Base-by-base conservation (phyloP, 2,329 filamentous ascomycete genomes). In the Colletotrichum cereale region DNA sequence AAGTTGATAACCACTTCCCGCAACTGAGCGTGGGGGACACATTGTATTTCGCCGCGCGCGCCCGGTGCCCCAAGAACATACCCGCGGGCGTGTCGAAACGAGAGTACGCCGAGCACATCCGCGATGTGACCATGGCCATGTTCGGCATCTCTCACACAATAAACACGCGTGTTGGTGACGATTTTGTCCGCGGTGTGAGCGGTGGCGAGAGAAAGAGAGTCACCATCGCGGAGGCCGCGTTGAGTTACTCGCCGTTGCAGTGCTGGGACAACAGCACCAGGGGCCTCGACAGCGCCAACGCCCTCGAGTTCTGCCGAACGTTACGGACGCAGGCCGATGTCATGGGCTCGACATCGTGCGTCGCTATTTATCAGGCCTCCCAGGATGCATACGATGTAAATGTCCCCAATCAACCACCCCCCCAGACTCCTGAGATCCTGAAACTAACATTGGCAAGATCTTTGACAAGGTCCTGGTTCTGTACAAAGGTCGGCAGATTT, bases 401-500 rank as follows among this genome's bases (percentile, higher is more conserved):
- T 58, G 2, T 4, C 5, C 47, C 26, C 12, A 1, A 0, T 31
- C 5, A 12, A 24, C 0, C 10, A 47, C 16, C 31, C 14, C 47
- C 16, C 31, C 18, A n/a, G 11, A 8, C 3, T 7, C 3, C 11
- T 14, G 52, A 11, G 21, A 3, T 14, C 31, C 2, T 8, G 53
- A 26, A 6, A 14, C 61, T 73, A 56, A 71, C 55, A 24, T 18
- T 6, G 11, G 16, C 2, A 12, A 76, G 74, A 78, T 89, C 1
- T 92, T 93, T 75, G 90, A 93, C 80, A 92, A 92, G 77, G 90
- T 90, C 0, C 80, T 91, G 3, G 83, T 93, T 0, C 84, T 93
- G 2, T 91, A 92, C 77, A 88, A 92, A 74, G 91, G 91, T 10
- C 87, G 87, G 66, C 89, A 91, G 75, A 89, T 92, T 65, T 94